Base-by-base conservation (phyloP, 306 rosid genomes). In the Acacia confusa region DNA sequence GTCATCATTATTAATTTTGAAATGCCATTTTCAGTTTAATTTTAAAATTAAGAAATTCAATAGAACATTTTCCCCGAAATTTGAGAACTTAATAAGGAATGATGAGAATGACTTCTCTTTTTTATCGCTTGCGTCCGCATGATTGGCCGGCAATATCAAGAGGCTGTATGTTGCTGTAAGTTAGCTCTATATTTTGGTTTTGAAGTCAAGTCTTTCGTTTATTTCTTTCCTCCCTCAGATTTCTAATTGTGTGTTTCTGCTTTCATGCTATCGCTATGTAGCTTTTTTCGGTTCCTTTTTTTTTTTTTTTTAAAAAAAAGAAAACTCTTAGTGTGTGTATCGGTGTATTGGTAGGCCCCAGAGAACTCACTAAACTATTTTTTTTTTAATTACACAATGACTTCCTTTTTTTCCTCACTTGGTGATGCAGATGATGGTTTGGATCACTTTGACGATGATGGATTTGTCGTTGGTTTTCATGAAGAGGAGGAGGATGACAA, bases 401-500 rank as follows among this genome's bases (percentile, higher is more conserved):
- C 50, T 70, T 38, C 5, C 27, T 78, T 50, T 57, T 57, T 78
- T 50, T 8, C 52, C 25, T 66, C 75, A 50, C 52, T 30, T 68
- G 80, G 61, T 41, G 34, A 70, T 20, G 10, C 82, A 87, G 90
- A 84, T 12, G 90, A 75, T 67, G 78, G n/a, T 58, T 84, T 82
- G 84, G 84, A 87, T 82, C 72, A 22, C 48, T 87, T 78, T 79
- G 88, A 87, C 73, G 45, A n/a, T 47, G 86, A 87, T 82, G 90
- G 81, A 60, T 84, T 87, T 76, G 12, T 87, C 50, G 86, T 84
- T 65, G 80, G 78, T 41, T 24, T n/a, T 44, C 40, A 38, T 22
- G 85, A 78, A 67, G 76, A 82, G 6, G 86, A 74, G 13, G 70
- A 72, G 38, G 81, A 72, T 14, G 63, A 72, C 78, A 77, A 22